Percentiles rank a stretch among this genome's conserved stretches.
Evolutionary conservation across 257 asterid species (phyloP).

Genomic region (Gardenia jasminoides): DNA sequence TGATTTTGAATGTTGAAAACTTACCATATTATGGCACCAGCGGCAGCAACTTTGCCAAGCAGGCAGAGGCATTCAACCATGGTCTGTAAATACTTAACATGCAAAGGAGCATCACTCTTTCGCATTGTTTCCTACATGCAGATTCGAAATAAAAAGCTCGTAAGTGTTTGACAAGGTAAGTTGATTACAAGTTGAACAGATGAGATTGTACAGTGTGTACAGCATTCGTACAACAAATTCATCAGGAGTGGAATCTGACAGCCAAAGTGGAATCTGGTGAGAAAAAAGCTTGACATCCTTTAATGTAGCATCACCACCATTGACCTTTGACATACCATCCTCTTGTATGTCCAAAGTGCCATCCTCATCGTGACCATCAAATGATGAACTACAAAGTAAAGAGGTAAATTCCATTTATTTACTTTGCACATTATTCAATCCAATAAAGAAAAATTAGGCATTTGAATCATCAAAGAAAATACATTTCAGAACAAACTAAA

Average conservation of each 20-base stretch:
- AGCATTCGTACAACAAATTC: conserved; percentile 87
- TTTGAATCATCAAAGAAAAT: not conserved
- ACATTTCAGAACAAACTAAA: not conserved
- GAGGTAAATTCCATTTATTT: conserved; percentile 4
- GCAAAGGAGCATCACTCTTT: conserved; percentile 76
- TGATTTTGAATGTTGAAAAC: conserved; percentile 25
- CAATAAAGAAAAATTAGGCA: not conserved
- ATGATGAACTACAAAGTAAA: conserved; percentile 59
- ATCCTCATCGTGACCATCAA: conserved; percentile 77
- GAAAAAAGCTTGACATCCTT: conserved; percentile 52
- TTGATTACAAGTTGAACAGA: conserved; percentile 24
- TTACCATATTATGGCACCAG: conserved; percentile 98
- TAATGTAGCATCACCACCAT: conserved; percentile 55
- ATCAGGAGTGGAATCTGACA: conserved; percentile 91
- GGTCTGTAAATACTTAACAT: conserved; percentile 94
- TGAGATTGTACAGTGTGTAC: conserved; percentile 25
- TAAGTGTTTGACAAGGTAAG: conserved; percentile 25
- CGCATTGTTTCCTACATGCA: conserved; percentile 86
- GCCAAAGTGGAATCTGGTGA: conserved; percentile 80
- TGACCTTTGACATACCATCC: conserved; percentile 51
- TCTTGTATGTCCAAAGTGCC: conserved; percentile 53
- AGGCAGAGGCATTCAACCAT: conserved; percentile 93
- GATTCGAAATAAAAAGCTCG: conserved; percentile 23
- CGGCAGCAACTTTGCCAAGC: conserved; percentile 99
- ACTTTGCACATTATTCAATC: not conserved